A percentile compares a stretch with the other conserved stretches of the same genome.
Evolutionary conservation across 768 basidiomycete genomes (phyloP).

Genomic region (Boletus vinaceobasis): DNA sequence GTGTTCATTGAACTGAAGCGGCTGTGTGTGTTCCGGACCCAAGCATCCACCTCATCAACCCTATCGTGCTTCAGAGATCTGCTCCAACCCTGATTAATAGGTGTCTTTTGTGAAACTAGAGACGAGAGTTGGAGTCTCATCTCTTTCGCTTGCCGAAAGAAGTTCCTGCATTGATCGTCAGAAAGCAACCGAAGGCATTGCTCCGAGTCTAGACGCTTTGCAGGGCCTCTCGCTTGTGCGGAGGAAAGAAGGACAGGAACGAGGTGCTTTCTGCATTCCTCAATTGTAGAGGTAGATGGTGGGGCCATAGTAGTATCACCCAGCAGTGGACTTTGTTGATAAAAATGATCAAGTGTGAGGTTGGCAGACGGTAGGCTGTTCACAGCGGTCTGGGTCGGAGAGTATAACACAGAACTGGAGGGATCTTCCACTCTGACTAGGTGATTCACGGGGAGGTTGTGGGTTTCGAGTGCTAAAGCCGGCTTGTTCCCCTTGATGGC

Average conservation of each 20-base stretch:
- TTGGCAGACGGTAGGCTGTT: slow-evolving; percentile 5
- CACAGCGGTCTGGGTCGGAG: slow-evolving; percentile 10
- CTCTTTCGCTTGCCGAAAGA: slow-evolving; percentile 23
- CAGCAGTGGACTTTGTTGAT: neutral
- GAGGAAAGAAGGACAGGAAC: slow-evolving; percentile 22
- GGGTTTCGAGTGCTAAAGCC: slow-evolving; percentile 14
- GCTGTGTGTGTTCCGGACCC: slow-evolving; percentile 14
- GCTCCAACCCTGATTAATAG: neutral
- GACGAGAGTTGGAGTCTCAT: slow-evolving; percentile 24
- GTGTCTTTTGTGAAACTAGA: slow-evolving; percentile 2
- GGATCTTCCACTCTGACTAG: slow-evolving; percentile 2
- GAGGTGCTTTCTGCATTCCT: slow-evolving; percentile 27
- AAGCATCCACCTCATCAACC: slow-evolving; percentile 10
- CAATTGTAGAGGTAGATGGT: slow-evolving; percentile 14
- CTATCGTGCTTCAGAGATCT: slow-evolving; percentile 10
- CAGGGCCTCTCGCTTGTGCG: slow-evolving; percentile 14
- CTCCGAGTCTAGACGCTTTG: slow-evolving; percentile 10
- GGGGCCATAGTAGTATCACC: slow-evolving; percentile 6
- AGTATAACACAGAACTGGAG: slow-evolving; percentile 4
- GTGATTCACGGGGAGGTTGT: slow-evolving; percentile 6
- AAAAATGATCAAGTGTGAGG: neutral
- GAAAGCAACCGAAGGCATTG: slow-evolving; percentile 26
- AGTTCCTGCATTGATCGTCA: slow-evolving; percentile 22
- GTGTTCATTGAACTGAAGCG: slow-evolving; percentile 14
- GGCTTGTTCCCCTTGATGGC: slow-evolving; percentile 7